These are phyloP conservation scores for Euphrasia confusa DNA, from an alignment of 257 asterid genomes.

Conservation along the genomic window DNA sequence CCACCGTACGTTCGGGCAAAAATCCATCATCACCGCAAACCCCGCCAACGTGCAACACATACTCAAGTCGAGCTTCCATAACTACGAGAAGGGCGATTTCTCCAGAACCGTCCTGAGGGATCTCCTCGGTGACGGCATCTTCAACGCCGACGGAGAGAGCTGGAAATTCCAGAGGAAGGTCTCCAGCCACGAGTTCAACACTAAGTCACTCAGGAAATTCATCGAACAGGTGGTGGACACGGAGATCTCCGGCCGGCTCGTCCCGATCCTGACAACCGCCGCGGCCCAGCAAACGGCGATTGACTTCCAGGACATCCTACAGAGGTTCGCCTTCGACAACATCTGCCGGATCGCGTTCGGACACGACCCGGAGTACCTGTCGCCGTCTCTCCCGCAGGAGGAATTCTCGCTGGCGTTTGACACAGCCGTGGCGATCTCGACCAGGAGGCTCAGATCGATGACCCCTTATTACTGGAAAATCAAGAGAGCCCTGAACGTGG, in stretches of 20 bases:
- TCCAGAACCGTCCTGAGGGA: slow-evolving; percentile 29
- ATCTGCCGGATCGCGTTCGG: slow-evolving; percentile 63
- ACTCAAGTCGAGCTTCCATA: slow-evolving; percentile 46
- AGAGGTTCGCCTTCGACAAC: slow-evolving; percentile 68
- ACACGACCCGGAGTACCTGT: slow-evolving; percentile 48
- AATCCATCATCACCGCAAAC: slow-evolving; percentile 49
- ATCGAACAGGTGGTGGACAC: slow-evolving; percentile 49
- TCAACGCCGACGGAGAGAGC: slow-evolving; percentile 50
- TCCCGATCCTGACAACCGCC: slow-evolving; percentile 40
- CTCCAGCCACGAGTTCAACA: slow-evolving; percentile 60
- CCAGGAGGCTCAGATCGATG: slow-evolving; percentile 32
- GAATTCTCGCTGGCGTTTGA: slow-evolving; percentile 52
- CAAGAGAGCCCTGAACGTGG: slow-evolving; percentile 37
- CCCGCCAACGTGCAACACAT: slow-evolving; percentile 62
- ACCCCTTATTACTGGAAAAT: slow-evolving; percentile 43
- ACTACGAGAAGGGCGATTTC: slow-evolving; percentile 46
- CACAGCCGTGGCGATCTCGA: slow-evolving; percentile 25
- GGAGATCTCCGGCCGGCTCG: slow-evolving; percentile 38
- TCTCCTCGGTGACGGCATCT: slow-evolving; percentile 62
- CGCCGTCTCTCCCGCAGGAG: slow-evolving; percentile 41
- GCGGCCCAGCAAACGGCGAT: slow-evolving; percentile 22
- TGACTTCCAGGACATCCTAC: slow-evolving; percentile 59
- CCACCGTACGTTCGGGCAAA: slow-evolving; percentile 46
- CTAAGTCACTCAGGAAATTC: slow-evolving; percentile 46
- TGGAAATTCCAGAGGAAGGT: slow-evolving; percentile 64